These are phyloP conservation scores for Porpolomopsis calyptriformis DNA, from an alignment of 768 basidiomycete genomes.

Conservation along the genomic window DNA sequence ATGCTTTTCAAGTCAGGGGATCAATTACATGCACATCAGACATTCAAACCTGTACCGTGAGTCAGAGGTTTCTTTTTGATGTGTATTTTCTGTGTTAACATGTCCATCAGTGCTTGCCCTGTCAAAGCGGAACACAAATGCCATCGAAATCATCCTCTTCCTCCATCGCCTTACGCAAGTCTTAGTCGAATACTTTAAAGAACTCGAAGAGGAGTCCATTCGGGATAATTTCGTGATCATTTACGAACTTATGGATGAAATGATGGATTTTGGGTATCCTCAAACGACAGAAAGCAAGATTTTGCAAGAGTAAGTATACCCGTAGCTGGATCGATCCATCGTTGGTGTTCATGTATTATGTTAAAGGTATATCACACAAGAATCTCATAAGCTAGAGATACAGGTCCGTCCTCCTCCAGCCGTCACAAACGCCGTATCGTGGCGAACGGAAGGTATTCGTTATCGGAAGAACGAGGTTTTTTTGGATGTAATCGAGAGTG, in stretches of 20 bases:
- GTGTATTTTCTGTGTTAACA: neutral
- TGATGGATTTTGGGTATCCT: constrained; percentile 99
- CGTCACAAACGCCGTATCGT: constrained; percentile 96
- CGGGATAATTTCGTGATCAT: constrained; percentile 99
- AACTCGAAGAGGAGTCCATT: constrained; percentile 97
- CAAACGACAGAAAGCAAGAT: constrained; percentile 99
- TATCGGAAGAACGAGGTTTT: constrained; percentile 99
- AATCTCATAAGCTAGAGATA: constrained; percentile 92
- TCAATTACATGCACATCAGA: constrained; percentile 98
- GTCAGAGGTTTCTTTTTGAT: constrained; percentile 22
- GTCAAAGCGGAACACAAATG: constrained; percentile 93
- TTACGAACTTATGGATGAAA: constrained; percentile 97
- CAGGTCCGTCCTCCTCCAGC: constrained; percentile 91
- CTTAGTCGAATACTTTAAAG: constrained; percentile 97
- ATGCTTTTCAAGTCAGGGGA: constrained; percentile 87
- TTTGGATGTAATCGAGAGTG: constrained; percentile 94
- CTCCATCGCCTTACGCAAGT: constrained; percentile 89
- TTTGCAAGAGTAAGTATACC: constrained; percentile 71
- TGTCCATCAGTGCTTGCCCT: constrained; percentile 70
- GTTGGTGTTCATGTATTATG: constrained; percentile 1
- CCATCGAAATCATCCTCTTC: constrained; percentile 92
- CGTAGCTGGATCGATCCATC: neutral
- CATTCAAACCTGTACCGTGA: constrained; percentile 94
- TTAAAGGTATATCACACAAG: constrained; percentile 89
- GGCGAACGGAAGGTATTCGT: constrained; percentile 94